Evolutionary conservation across 148 eudicot species (phyloP), one percentile per base, ranked within the genome.

Genomic region (Rhododendron mucronatum): DNA sequence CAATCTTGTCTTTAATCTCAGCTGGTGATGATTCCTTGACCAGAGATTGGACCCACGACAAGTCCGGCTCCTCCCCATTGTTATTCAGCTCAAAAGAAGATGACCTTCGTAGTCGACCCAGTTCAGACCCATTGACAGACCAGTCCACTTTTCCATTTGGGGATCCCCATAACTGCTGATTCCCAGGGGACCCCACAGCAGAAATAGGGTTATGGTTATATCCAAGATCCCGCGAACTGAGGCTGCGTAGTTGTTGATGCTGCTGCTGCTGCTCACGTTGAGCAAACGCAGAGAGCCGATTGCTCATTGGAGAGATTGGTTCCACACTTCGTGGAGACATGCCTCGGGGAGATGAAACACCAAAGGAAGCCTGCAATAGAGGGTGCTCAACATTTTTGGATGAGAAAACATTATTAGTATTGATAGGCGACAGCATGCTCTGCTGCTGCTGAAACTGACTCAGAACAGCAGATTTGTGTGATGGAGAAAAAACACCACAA

Each of bases 371-470:
- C 89, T 95, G 96, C 88, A 92, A 83, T 18, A 92, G 69, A 57
- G 93, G 89, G 83, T 94, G 96, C n/a, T 95, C 98, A 26, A 89
- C 88, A 63, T 92, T 92, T 85, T 90, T 93, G 1, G 98, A 93
- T n/a, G 96, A 94, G 82, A 88, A 92, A 6, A 89, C 81, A 48
- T 91, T 91, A 44, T 91, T 91, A 37, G 98, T 95, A 65, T 92
- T 93, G 30, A 95, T 91, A 33, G 96, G 94, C 14, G 96, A 91
- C 20, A 92, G 82, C 88, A 92, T 85, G 93, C 85, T 89, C 83
- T 95, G 96, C 85, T 93, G 96, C 87, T 91, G 98, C 39, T 93
- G 98, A 82, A 93, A 94, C 86, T 94, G 96, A 88, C 90, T 94
- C 74, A 91, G 87, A 44, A 91, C 84, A 55, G 91, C 90, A n/a